Evolutionary conservation across 1,284 basidiomycete genomes (phyloP).

Genomic region (Sporisorium exsertum): DNA sequence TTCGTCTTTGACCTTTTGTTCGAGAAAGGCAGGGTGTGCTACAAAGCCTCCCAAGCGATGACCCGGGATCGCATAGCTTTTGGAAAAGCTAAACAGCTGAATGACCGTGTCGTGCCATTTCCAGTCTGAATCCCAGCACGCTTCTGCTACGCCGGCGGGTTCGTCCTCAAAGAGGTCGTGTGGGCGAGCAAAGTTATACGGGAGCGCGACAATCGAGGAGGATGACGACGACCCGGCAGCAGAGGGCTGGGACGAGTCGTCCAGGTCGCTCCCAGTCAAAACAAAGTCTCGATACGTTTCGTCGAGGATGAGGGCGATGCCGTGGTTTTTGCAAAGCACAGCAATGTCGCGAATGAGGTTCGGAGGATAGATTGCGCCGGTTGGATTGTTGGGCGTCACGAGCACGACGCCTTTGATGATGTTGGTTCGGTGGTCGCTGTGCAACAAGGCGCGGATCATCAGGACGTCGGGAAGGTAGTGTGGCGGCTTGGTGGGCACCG

Average conservation of each 20-base stretch:
- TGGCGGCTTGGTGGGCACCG: slow-evolving; percentile 74
- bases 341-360: slow-evolving; percentile 77
- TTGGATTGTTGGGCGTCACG: slow-evolving; percentile 74
- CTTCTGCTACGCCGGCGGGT: slow-evolving; percentile 13
- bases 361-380: slow-evolving; percentile 80
- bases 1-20: slow-evolving; percentile 17
- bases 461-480: slow-evolving; percentile 76
- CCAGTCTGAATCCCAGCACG: slow-evolving; percentile 33
- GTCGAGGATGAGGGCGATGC: slow-evolving; percentile 79
- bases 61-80: slow-evolving; percentile 86
- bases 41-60: slow-evolving; percentile 83
- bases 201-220: slow-evolving; percentile 5
- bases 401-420: slow-evolving; percentile 77
- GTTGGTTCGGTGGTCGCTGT: slow-evolving; percentile 68
- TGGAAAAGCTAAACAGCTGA: slow-evolving; percentile 71
- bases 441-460: slow-evolving; percentile 73
- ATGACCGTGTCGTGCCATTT: slow-evolving; percentile 73
- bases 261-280: slow-evolving; percentile 63
- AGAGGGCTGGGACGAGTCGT: background rate
- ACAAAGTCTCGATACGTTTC: slow-evolving; percentile 80
- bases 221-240: background rate
- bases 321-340: slow-evolving; percentile 74
- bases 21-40: slow-evolving; percentile 75
- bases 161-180: slow-evolving; percentile 74
- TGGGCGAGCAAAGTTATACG: slow-evolving; percentile 70